These are phyloP conservation scores for Blastomyces emzantsi DNA, from an alignment of 2,329 filamentous ascomycete genomes.

Conservation along the genomic window DNA sequence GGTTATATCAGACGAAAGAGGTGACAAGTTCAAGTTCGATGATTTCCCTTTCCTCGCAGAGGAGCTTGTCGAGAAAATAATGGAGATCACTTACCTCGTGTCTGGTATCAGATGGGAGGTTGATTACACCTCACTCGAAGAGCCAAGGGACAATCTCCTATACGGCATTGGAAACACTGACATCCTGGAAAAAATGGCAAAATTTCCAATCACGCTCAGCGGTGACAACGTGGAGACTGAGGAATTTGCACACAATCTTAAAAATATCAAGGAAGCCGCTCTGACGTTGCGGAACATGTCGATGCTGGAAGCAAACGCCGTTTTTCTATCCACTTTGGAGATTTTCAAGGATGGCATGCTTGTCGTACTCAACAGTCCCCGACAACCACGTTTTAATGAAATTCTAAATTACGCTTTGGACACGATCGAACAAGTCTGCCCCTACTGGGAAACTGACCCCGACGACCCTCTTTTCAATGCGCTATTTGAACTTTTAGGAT, in stretches of 20 bases:
- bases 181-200: constrained; percentile 61
- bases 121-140: constrained; percentile 55
- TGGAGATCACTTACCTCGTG: constrained; percentile 68
- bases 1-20: constrained; percentile 88
- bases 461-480: constrained; percentile 72
- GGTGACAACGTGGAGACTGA: constrained; percentile 62
- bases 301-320: constrained; percentile 81
- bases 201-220: constrained; percentile 51
- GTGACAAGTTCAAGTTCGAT: constrained; percentile 93
- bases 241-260: constrained; percentile 60
- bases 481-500: constrained; percentile 50
- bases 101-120: constrained; percentile 76
- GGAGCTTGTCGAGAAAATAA: constrained; percentile 72
- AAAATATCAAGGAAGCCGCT: constrained; percentile 74
- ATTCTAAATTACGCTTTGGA: constrained; percentile 86
- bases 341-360: constrained; percentile 73
- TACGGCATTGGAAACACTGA: constrained; percentile 63
- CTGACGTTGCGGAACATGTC: constrained; percentile 93
- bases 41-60: constrained; percentile 84
- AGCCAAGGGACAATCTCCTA: constrained; percentile 45
- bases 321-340: constrained; percentile 56
- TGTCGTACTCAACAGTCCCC: constrained; percentile 69
- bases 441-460: constrained; percentile 62
- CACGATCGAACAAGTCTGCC: constrained; percentile 82
- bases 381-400: constrained; percentile 61